Evolutionary conservation across 441 rosid genomes (phyloP).

Genomic region (Isatis lusitanica): DNA sequence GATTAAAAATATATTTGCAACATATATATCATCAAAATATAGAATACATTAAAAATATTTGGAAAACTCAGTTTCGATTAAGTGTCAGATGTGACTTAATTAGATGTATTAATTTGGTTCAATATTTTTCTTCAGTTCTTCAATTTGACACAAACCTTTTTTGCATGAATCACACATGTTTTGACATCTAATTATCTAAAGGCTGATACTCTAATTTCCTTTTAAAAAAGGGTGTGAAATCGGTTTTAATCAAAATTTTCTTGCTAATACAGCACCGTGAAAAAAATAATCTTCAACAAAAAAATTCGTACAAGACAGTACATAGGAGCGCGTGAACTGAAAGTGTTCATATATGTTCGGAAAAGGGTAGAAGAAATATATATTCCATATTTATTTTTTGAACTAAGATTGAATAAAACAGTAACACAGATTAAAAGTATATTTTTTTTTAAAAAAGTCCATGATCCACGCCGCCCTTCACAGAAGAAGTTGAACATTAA

Average conservation of each 20-base stretch:
- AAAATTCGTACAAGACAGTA: conserved; percentile 22
- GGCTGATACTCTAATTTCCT: not conserved
- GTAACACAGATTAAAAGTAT: not conserved
- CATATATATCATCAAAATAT: too few relatives aligned
- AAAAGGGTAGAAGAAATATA: conserved; percentile 1
- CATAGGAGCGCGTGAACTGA: conserved; percentile 23
- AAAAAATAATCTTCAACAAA: not conserved
- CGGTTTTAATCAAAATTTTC: not conserved
- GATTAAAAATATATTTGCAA: too few relatives aligned
- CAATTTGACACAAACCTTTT: not conserved
- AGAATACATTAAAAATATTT: too few relatives aligned
- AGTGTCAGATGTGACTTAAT: not conserved
- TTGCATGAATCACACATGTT: not conserved
- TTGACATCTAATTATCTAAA: not conserved
- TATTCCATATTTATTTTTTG: too few relatives aligned
- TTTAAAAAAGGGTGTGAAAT: not conserved
- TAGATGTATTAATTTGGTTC: too few relatives aligned
- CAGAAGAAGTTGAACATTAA: conserved; percentile 21
- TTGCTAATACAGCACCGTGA: not conserved
- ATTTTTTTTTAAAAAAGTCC: conserved; percentile 20
- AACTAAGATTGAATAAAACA: not conserved
- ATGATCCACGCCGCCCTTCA: conserved; percentile 32
- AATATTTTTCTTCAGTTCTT: not conserved
- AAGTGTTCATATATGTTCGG: conserved; percentile 32
- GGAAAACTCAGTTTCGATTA: not conserved